Base-by-base conservation (phyloP, 176 grass and related monocot genomes). In the Avena atlantica region DNA sequence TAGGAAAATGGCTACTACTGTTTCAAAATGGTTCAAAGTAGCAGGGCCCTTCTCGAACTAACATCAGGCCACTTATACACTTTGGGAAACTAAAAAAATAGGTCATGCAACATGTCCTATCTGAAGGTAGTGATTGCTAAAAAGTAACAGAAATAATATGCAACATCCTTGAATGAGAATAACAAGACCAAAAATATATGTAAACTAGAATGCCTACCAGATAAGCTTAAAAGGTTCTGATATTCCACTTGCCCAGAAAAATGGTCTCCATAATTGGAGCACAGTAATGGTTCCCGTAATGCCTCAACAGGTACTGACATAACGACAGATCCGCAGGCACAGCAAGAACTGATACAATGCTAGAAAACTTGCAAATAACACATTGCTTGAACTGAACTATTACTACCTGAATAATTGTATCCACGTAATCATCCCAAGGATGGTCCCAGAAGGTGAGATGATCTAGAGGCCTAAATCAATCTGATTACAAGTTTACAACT, bases 381-480 rank as follows among this genome's bases (percentile, higher is more conserved):
- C 47, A 68, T 19, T 11, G 48, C 73, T 76, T 76, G 25, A 24
- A 44, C 61, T 21, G 19, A 85, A 85, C 44, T 85, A 53, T 4
- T 65, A 16, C 27, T 24, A 19, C 7, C 45, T 52, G 44, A 85
- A 85, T 11, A 75, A 64, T 49, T 23, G 37, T 84, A 51, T 78
- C 47, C 83, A 78, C 6, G 25, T 52, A 19, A 78, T 36, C 73
- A 55, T 25, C 25, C 75, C 12, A 52, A 34, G 57, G 15, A 51
- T 76, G 11, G 45, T 52, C 23, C 20, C 12, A 21, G 24, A 67
- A 78, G 19, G 59, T 78, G 20, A 55, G 29, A 66, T 65, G 74
- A 85, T 67, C 60, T 10, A 78, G 48, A 66, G 48, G 29, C 83
- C 75, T 86, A 86, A 78, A 79, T 68, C n/a, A 86, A 70, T 55